These are phyloP conservation scores for Malus sieversii DNA, from an alignment of 306 rosid species.

Conservation along the genomic window DNA sequence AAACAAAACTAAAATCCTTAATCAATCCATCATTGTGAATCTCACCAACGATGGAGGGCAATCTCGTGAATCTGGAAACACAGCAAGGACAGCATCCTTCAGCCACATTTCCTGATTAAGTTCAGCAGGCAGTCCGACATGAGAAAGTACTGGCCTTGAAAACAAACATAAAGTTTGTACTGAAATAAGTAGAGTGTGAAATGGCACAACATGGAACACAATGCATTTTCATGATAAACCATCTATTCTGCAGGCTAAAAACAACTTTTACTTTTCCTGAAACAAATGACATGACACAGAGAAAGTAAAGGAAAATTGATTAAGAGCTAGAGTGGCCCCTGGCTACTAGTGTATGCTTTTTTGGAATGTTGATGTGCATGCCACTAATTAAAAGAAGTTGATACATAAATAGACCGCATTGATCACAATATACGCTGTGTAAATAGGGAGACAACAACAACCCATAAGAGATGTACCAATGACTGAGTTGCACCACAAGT, in stretches of 20 bases:
- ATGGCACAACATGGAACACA: constrained; percentile 14
- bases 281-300: background rate
- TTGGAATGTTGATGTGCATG: background rate
- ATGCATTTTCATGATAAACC: background rate
- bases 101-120: constrained; percentile 88
- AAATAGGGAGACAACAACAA: background rate
- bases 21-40: constrained; percentile 22
- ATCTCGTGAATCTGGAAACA: constrained; percentile 69
- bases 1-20: constrained; percentile 17
- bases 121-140: constrained; percentile 44
- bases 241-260: background rate
- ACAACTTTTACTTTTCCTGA: background rate
- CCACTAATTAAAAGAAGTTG: background rate
- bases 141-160: constrained; percentile 34
- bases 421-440: background rate
- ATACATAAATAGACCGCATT: background rate
- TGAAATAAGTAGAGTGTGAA: constrained; percentile 6
- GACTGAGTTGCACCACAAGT: constrained; percentile 48
- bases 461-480: constrained; percentile 44
- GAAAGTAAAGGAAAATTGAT: background rate
- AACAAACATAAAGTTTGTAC: constrained; percentile 19
- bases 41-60: constrained; percentile 80
- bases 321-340: background rate
- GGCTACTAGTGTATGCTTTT: constrained; percentile 3
- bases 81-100: constrained; percentile 69